phyloP scores from a whole-genome alignment of 306 rosid species.

The Cotoneaster glaucophyllus region DNA sequence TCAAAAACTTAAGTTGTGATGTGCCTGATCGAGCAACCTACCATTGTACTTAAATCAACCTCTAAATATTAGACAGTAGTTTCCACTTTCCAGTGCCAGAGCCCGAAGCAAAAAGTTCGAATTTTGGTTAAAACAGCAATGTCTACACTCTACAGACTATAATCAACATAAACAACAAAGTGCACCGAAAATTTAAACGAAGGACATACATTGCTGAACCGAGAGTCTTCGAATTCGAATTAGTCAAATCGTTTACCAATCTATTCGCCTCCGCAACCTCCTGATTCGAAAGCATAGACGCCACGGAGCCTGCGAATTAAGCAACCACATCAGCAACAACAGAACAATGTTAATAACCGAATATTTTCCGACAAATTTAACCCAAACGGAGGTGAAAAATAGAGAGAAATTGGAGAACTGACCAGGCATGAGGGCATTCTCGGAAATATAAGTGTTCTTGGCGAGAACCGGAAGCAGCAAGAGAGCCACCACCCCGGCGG shows the following conservation, averaged over 20 bases:
- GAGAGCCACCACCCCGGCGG: slow-evolving; percentile 68
- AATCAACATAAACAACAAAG: background rate
- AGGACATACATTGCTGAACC: slow-evolving; percentile 37
- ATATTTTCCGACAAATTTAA: background rate
- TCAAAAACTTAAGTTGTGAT: background rate
- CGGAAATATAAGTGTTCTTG: slow-evolving; percentile 88
- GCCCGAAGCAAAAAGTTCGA: background rate
- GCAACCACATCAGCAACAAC: background rate
- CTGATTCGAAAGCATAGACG: slow-evolving; percentile 58
- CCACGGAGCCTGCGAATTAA: slow-evolving; percentile 53
- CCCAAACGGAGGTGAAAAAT: background rate
- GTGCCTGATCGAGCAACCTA: background rate
- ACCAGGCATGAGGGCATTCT: slow-evolving; percentile 98
- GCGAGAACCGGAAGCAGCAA: slow-evolving; percentile 79
- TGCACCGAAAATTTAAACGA: background rate
- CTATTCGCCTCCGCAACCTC: slow-evolving; percentile 60
- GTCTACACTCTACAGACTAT: background rate
- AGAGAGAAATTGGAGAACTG: background rate
- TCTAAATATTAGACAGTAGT: background rate
- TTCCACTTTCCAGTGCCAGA: background rate
- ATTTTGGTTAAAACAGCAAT: background rate
- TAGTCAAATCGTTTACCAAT: slow-evolving; percentile 49
- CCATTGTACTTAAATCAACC: background rate
- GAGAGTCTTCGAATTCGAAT: slow-evolving; percentile 26
- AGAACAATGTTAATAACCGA: background rate